phyloP scores from a whole-genome alignment of 139 green algal species.

The Chlorella vulgaris region DNA sequence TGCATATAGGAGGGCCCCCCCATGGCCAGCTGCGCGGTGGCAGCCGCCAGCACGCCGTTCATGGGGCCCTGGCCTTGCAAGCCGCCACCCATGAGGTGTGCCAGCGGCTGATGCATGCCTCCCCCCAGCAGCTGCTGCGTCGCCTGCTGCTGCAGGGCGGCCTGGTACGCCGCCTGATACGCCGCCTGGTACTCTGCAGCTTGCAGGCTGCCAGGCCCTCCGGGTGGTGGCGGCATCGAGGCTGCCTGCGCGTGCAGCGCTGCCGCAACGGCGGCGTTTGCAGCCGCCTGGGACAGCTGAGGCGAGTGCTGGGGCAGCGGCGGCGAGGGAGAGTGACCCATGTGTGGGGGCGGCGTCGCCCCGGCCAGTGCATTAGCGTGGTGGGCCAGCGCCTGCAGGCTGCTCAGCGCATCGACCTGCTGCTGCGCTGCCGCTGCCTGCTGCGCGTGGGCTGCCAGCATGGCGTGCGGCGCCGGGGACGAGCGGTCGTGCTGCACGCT shows the following conservation, averaged over 20 bases:
- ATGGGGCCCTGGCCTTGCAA: constrained; percentile 22
- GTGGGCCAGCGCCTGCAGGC: constrained; percentile 25
- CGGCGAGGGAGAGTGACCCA: constrained; percentile 14
- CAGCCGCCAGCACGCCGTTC: constrained; percentile 56
- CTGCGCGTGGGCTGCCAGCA: constrained; percentile 36
- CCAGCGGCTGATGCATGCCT: constrained; percentile 28
- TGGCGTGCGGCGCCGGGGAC: constrained; percentile 4
- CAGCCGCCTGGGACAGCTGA: constrained; percentile 19
- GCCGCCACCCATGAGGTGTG: constrained; percentile 30
- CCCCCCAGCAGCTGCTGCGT: constrained; percentile 39
- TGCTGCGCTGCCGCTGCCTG: constrained; percentile 18
- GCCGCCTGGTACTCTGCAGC: constrained; percentile 81
- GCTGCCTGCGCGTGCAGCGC: constrained; percentile 22
- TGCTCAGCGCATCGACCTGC: constrained; percentile 18
- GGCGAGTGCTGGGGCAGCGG: constrained; percentile 19
- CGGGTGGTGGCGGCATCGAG: constrained; percentile 4
- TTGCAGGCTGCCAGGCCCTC: background rate
- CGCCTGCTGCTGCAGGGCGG: constrained; percentile 79
- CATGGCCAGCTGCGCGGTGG: constrained; percentile 68
- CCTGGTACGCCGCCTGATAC: constrained; percentile 89
- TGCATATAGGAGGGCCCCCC: constrained; percentile 43
- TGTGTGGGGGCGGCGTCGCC: constrained; percentile 9
- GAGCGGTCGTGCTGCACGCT: constrained; percentile 12
- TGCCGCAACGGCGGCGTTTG: constrained; percentile 33
- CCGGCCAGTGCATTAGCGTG: constrained; percentile 13